These are phyloP conservation scores for Gremmenia infestans DNA, from an alignment of 2,329 filamentous ascomycete genomes.

Conservation along the genomic window DNA sequence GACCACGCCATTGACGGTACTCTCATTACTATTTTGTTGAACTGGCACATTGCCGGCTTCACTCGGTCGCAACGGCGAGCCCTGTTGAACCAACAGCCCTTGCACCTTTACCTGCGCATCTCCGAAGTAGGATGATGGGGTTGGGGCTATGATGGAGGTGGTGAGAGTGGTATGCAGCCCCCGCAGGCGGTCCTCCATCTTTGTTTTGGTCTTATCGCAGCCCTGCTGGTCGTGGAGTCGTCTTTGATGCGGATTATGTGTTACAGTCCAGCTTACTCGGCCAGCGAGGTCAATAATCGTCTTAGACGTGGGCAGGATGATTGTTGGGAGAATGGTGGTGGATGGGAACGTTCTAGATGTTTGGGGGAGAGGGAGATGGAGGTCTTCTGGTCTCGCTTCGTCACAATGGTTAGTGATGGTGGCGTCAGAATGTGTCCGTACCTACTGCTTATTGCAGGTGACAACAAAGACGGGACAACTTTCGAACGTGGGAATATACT, in stretches of 20 bases:
- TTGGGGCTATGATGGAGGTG: conserved; percentile 15
- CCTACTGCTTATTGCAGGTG: too few species aligned
- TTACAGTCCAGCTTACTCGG: conserved; percentile 17
- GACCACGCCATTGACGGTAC: conserved; percentile 69
- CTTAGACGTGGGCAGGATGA: conserved; percentile 1
- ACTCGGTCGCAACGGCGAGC: neutral
- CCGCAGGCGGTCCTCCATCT: conserved; percentile 15
- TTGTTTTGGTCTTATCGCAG: conserved; percentile 12
- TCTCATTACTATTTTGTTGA: conserved; percentile 23
- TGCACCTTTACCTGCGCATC: conserved; percentile 11
- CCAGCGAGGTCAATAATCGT: conserved; percentile 18
- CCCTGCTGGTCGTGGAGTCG: neutral
- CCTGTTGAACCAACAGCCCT: conserved; percentile 1
- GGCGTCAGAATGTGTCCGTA: neutral
- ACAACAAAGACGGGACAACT: too few species aligned
- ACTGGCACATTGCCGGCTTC: conserved; percentile 3
- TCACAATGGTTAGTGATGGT: neutral
- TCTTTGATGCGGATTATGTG: neutral
- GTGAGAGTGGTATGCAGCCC: conserved; percentile 11
- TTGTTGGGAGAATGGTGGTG: neutral
- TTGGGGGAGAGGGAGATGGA: conserved; percentile 2
- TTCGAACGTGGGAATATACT: too few species aligned
- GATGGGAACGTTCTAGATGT: neutral
- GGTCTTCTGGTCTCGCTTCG: neutral
- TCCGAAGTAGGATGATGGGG: conserved; percentile 4